These are phyloP conservation scores for Hygrocybe punicea DNA, from an alignment of 768 basidiomycete genomes.

Conservation along the genomic window DNA sequence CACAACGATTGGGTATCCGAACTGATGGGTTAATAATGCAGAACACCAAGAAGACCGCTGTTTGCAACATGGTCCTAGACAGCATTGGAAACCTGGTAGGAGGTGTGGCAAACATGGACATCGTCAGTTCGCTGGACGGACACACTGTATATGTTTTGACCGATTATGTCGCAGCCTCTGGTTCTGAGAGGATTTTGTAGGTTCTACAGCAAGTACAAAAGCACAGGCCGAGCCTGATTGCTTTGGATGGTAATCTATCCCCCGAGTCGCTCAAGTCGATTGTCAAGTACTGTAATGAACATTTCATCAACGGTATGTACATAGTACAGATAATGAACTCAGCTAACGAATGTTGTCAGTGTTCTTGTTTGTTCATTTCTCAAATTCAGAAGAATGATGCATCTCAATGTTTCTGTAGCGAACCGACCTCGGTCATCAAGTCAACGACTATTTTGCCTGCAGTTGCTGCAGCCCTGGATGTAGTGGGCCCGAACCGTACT, in stretches of 20 bases:
- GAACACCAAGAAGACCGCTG: conserved; percentile 54
- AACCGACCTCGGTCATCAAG: conserved; percentile 91
- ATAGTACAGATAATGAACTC: background rate
- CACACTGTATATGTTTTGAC: conserved; percentile 42
- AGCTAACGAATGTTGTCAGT: conserved; percentile 39
- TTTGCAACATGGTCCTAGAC: conserved; percentile 86
- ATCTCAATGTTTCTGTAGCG: conserved; percentile 44
- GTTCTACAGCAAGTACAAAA: conserved; percentile 47
- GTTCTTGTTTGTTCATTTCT: conserved; percentile 59
- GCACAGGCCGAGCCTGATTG: conserved; percentile 56
- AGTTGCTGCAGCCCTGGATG: conserved; percentile 39
- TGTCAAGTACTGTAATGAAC: conserved; percentile 47
- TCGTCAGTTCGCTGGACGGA: conserved; percentile 49
- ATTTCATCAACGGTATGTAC: conserved; percentile 52
- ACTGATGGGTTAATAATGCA: conserved; percentile 69
- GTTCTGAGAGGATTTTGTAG: conserved; percentile 33
- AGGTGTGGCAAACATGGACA: conserved; percentile 93
- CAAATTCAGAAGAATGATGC: background rate
- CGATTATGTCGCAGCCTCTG: background rate
- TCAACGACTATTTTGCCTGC: conserved; percentile 67
- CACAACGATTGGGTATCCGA: conserved; percentile 65
- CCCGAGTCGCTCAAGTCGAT: conserved; percentile 49
- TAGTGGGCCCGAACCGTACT: conserved; percentile 24
- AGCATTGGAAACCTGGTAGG: conserved; percentile 62
- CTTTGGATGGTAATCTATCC: conserved; percentile 74